phyloP scores from a whole-genome alignment of 176 grass and related monocot species.

The Neostapfia colusana region DNA sequence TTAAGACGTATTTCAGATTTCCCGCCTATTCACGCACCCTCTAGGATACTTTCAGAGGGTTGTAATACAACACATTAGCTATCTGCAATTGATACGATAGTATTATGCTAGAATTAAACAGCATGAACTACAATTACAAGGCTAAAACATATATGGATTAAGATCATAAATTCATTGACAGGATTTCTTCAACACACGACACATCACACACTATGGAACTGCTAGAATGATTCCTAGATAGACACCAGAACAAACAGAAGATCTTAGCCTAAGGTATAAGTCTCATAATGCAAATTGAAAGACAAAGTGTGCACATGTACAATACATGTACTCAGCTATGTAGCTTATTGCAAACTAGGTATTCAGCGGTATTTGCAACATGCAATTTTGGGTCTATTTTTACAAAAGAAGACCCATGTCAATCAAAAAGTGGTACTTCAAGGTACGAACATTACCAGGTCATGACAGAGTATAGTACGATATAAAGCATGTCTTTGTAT shows the following conservation, averaged over 20 bases:
- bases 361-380: background rate
- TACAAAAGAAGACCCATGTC: too few relatives aligned
- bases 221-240: background rate
- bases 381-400: too few relatives aligned
- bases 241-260: slow-evolving; percentile 1
- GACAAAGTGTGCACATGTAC: background rate
- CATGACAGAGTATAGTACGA: too few relatives aligned
- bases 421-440: too few relatives aligned
- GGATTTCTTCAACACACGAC: background rate
- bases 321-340: too few relatives aligned
- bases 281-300: slow-evolving; percentile 21
- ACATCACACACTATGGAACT: background rate
- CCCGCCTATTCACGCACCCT: slow-evolving; percentile 66
- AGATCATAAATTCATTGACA: background rate
- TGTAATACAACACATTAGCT: slow-evolving; percentile 85
- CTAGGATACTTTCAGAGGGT: slow-evolving; percentile 66
- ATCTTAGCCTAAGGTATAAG: slow-evolving; percentile 9
- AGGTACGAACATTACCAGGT: too few relatives aligned
- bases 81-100: slow-evolving; percentile 50
- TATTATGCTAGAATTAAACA: slow-evolving; percentile 1
- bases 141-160: background rate
- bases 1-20: too few relatives aligned
- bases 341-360: too few relatives aligned
- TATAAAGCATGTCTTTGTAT: too few relatives aligned
- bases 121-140: background rate